Base-by-base conservation (phyloP, 768 basidiomycete species). In the Lepiota subincarnata region DNA sequence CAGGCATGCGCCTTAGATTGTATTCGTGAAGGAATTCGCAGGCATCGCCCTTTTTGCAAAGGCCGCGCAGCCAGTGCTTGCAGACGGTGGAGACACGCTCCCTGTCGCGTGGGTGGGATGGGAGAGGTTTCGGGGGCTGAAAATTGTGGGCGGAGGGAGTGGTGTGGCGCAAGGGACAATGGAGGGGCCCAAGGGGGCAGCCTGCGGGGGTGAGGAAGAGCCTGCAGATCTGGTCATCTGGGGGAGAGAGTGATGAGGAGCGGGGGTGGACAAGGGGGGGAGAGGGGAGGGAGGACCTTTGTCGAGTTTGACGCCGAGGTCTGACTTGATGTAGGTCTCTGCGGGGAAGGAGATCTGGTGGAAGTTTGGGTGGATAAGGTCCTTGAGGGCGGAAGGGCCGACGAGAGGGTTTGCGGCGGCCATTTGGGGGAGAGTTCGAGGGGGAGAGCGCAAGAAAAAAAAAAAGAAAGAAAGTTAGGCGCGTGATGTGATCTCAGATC, bases 21-120 rank as follows among this genome's bases (percentile, higher is more conserved):
- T 98, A 99, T 73, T 98, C 97, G 71, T 99, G 97, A 66, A 98
- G 79, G 70, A 98, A 99, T 73, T 98, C 97, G 73, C 97, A 99
- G 20, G 89, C 87, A 65, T 95, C 90, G 49, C 94, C 96, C 69
- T 98, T 98, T 74, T 98, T 98, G 72, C 97, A 98, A 14, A 99
- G 78, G 12, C 97, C 97, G 53, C 97, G 83, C 39, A 99, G 82
- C 89, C 96, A 98, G 72, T 98, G 97, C 71, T 98, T 98, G 74
- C 97, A 99, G 14, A 99, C 95, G 2, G 96, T 97, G 18, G 88
- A 82, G 39, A 92, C 76, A 39, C 89, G 81, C 60, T 92, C 90
- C 59, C 89, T 73, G 63, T 92, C 88, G 41, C 88, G 82, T 13
- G 89, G 91, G 63, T 95, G 90, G 1, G 81, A 82, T 1, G 94